These are phyloP conservation scores for Metschnikowia drakensbergensis DNA, from an alignment of 805 yeast genomes.

Conservation along the genomic window DNA sequence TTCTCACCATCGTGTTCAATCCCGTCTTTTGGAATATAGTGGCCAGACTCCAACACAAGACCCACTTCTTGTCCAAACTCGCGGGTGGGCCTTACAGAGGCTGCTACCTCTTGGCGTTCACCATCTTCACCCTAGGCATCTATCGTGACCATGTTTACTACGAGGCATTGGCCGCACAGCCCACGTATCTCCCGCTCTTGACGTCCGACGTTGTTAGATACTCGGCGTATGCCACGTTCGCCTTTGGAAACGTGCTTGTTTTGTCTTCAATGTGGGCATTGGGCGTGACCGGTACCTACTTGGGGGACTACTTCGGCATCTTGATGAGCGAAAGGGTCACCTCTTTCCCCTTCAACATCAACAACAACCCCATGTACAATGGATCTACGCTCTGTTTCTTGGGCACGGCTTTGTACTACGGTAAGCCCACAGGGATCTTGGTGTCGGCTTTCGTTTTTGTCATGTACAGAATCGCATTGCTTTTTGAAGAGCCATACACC, in stretches of 20 bases:
- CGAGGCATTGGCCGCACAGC: slow-evolving; percentile 67
- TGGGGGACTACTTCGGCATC: slow-evolving; percentile 97
- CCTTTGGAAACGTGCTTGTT: slow-evolving; percentile 76
- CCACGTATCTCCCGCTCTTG: slow-evolving; percentile 53
- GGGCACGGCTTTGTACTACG: slow-evolving; percentile 85
- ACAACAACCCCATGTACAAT: slow-evolving; percentile 94
- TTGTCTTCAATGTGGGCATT: slow-evolving; percentile 83
- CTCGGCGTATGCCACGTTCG: slow-evolving; percentile 56
- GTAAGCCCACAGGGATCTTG: slow-evolving; percentile 83
- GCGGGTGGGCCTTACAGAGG: slow-evolving; percentile 68
- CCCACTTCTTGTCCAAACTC: slow-evolving; percentile 70
- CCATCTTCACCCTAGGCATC: slow-evolving; percentile 84
- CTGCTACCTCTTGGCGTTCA: slow-evolving; percentile 77
- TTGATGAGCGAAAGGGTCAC: slow-evolving; percentile 87
- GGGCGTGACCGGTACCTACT: slow-evolving; percentile 93
- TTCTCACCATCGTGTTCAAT: slow-evolving; percentile 76
- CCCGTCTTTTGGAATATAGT: slow-evolving; percentile 95
- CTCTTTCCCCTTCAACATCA: slow-evolving; percentile 87
- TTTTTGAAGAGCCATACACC: slow-evolving; percentile 95
- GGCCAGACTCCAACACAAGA: slow-evolving; percentile 81
- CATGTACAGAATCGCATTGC: slow-evolving; percentile 80
- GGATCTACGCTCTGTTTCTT: slow-evolving; percentile 88
- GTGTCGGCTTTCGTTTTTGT: slow-evolving; percentile 68
- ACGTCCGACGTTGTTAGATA: slow-evolving; percentile 36
- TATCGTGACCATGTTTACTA: slow-evolving; percentile 74